Conservation (phyloP, 768 basidiomycete species). For the Asterophora lycoperdoides region DNA sequence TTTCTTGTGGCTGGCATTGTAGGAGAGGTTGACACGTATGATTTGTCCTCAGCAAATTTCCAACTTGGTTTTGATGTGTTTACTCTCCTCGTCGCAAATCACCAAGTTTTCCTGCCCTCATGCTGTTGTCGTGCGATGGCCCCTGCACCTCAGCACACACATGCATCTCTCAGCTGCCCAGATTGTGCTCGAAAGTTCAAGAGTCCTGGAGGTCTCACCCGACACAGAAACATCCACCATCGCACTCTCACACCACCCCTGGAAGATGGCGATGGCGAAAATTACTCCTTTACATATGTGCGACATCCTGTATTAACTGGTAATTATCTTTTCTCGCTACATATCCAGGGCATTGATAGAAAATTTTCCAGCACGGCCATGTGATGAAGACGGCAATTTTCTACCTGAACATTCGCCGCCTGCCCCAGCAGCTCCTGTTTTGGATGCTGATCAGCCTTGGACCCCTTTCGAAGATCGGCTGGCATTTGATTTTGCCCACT, state of each 20-base stretch:
- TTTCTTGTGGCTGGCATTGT: too few relatives aligned
- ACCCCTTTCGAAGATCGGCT: constrained; percentile 12
- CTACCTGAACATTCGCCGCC: not conserved
- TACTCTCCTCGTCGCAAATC: too few relatives aligned
- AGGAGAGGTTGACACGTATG: too few relatives aligned
- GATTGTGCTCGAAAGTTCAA: not conserved
- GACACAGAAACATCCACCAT: not conserved
- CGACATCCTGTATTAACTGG: not conserved
- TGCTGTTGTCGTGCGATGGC: too few relatives aligned
- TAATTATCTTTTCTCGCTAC: not conserved
- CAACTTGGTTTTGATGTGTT: too few relatives aligned
- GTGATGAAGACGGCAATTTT: not conserved
- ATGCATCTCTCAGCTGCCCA: not conserved
- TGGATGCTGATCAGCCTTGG: not conserved
- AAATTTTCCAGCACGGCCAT: not conserved
- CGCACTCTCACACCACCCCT: not conserved
- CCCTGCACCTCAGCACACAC: not conserved
- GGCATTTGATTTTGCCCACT: constrained; percentile 20
- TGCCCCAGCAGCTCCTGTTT: not conserved
- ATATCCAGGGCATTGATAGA: not conserved
- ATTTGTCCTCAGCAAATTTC: too few relatives aligned
- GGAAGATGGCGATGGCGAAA: not conserved
- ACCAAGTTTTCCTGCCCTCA: too few relatives aligned
- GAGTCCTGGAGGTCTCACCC: not conserved
- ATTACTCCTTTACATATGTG: not conserved